Evolutionary conservation across 257 asterid genomes (phyloP), one percentile per base, ranked within the genome.

Genomic region (Rauvolfia tetraphylla): DNA sequence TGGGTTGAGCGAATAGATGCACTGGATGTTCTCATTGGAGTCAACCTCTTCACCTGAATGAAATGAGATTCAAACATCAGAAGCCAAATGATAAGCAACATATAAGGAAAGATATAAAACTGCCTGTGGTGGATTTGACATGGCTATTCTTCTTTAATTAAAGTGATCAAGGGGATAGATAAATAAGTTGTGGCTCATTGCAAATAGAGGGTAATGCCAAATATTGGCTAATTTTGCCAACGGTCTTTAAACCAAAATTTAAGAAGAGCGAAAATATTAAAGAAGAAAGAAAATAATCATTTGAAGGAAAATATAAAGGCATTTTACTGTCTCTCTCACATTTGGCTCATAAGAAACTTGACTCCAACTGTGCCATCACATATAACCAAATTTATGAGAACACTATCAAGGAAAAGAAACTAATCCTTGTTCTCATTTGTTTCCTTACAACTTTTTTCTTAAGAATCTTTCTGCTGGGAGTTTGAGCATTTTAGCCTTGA

Each of bases 1-100:
- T 23, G 89, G 95, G 82, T 89, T 90, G 48, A 95, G 88, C 75
- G 98, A 87, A 86, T 95, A 95, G 61, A 92, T 76, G 73, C 97
- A 82, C 42, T 86, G 95, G 58, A 63, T 80, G 25, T 27, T 74
- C 80, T 88, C 89, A 36, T 75, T 78, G 61, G 88, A 69, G 71
- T 86, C 88, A 48, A 56, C 56, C 31, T 72, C 89, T 62, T 83
- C 93, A 58, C 87, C 97, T 90, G 86, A 77, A 79, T 22, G 49
- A 44, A 65, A 79, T 51, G 20, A 44, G 70, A 59, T 67, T 62
- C 74, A 72, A 78, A 75, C 63, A 71, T 46, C 18, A 72, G 36
- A 72, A 20, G 46, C 65, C n/a, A 41, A 20, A 18, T 68, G 58
- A 53, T 3, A 0, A 27, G 46, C 59, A 39, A 9, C 17, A 53